Evolutionary conservation across 108 stramenopile genomes (phyloP).

Genomic region (Skeletonema costatum): DNA sequence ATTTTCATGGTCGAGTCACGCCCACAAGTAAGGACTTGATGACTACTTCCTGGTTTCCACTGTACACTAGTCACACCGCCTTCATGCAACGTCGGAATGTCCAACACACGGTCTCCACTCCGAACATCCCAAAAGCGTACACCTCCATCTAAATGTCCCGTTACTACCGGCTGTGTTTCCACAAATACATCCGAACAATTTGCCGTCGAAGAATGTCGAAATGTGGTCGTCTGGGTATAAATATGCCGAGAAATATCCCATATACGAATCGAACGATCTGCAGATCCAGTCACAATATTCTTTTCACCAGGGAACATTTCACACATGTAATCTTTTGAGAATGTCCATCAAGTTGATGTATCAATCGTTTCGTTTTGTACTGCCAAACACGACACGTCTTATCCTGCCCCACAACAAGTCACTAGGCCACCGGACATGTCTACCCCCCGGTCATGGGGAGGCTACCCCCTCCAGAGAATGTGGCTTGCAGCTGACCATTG

Average conservation of each 20-base stretch:
- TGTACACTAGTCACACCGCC: slow-evolving; percentile 79
- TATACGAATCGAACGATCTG: slow-evolving; percentile 79
- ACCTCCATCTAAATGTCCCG: slow-evolving; percentile 83
- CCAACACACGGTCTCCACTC: slow-evolving; percentile 59
- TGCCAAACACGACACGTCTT: slow-evolving; percentile 90
- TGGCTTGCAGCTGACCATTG: slow-evolving; percentile 63
- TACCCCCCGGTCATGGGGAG: slow-evolving; percentile 67
- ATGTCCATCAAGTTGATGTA: slow-evolving; percentile 89
- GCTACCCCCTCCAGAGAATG: slow-evolving; percentile 58
- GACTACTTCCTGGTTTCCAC: slow-evolving; percentile 61
- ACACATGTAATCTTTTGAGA: slow-evolving; percentile 80
- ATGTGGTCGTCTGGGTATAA: slow-evolving; percentile 72
- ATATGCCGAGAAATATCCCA: slow-evolving; percentile 88
- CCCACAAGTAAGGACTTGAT: slow-evolving; percentile 78
- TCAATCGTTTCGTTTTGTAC: slow-evolving; percentile 70
- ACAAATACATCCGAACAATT: slow-evolving; percentile 70
- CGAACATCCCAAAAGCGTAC: slow-evolving; percentile 77
- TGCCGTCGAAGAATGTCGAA: slow-evolving; percentile 74
- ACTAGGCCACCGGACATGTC: slow-evolving; percentile 73
- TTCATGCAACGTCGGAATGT: slow-evolving; percentile 65
- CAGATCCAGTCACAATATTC: slow-evolving; percentile 76
- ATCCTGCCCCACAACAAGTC: slow-evolving; percentile 73
- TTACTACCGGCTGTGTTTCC: slow-evolving; percentile 49
- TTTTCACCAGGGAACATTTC: slow-evolving; percentile 62
- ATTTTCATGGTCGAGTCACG: slow-evolving; percentile 73